phyloP scores from a whole-genome alignment of 2,329 filamentous ascomycete species.

The Phaeosphaeria sp. region DNA sequence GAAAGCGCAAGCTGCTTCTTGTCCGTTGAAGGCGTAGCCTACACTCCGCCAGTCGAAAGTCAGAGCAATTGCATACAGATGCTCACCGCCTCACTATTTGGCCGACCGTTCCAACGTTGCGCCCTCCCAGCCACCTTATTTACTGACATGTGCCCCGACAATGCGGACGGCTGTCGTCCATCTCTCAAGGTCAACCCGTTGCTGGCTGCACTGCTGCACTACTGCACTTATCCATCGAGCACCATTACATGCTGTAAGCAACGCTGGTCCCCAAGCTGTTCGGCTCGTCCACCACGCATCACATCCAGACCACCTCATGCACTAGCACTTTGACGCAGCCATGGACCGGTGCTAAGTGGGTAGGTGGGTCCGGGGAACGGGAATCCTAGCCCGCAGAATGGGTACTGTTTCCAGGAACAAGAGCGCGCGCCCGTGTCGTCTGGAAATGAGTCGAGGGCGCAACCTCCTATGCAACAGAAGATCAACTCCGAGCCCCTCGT shows the following conservation, averaged over 20 bases:
- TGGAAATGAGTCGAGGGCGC: conserved; percentile 36
- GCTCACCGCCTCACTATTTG: conserved; percentile 34
- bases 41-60: conserved; percentile 24
- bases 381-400: conserved; percentile 39
- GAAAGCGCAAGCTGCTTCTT: conserved; percentile 25
- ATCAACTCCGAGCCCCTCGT: background rate
- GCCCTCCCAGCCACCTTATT: background rate
- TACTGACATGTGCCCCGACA: background rate
- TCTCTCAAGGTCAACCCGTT: background rate
- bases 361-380: conserved; percentile 46
- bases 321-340: background rate
- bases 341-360: background rate
- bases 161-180: background rate
- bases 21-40: conserved; percentile 39
- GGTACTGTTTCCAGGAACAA: conserved; percentile 45
- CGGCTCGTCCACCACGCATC: background rate
- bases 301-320: background rate
- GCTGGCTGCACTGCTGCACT: too few relatives aligned
- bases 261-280: background rate
- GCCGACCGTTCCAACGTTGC: conserved; percentile 12
- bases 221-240: background rate
- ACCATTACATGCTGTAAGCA: background rate
- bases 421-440: conserved; percentile 21
- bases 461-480: conserved; percentile 15
- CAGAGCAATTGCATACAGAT: conserved; percentile 23